Base-by-base conservation (phyloP, 495 filamentous ascomycete genomes). In the Rostrohypoxylon terebratum region DNA sequence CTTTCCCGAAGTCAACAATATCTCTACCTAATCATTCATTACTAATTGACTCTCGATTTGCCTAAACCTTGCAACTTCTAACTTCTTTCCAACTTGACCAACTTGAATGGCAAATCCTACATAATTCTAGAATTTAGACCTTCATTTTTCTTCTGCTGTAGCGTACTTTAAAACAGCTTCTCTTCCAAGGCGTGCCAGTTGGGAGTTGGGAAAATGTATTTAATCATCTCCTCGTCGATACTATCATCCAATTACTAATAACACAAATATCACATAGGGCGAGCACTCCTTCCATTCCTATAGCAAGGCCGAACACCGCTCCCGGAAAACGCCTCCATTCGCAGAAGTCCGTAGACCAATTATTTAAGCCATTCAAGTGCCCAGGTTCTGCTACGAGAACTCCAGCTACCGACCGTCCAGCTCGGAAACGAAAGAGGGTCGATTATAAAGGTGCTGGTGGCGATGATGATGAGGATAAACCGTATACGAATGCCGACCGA, bases 301-400 rank as follows among this genome's bases (percentile, higher is more conserved):
- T 48, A 40, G 63, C 44, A 23, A 76, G 73, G 58, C 63, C 73
- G 11, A 31, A 74, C 31, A 71, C 57, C 48, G 75, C 62, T 4
- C 77, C 77, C 1, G 77, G 80, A 1, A 78, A 82, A 66, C 79
- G 80, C 72, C 75, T 78, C 8, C 20, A 68, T 53, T 78, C 85
- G 31, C 83, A 83, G 28, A 81, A 85, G 64, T 85, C 85, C 0
- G 63, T 89, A 58, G 92, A 97, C 61, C 88, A 90, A 45, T 88
- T 99, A 3, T 82, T 88, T 54, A 93, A 89, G 72, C 96, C 96
- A 2, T 99, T 99, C 82, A 96, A 91, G 87, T 98, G 95, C 69
- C 96, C 96, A 13, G 93, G 94, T 25, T 90, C 91, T 8, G 92
- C 93, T 6, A 91, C 87, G 0, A 83, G 88, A 0, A 89, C 86